phyloP scores from a whole-genome alignment of 1,139 yeast species.

The Scheffersomyces illinoinensis region DNA sequence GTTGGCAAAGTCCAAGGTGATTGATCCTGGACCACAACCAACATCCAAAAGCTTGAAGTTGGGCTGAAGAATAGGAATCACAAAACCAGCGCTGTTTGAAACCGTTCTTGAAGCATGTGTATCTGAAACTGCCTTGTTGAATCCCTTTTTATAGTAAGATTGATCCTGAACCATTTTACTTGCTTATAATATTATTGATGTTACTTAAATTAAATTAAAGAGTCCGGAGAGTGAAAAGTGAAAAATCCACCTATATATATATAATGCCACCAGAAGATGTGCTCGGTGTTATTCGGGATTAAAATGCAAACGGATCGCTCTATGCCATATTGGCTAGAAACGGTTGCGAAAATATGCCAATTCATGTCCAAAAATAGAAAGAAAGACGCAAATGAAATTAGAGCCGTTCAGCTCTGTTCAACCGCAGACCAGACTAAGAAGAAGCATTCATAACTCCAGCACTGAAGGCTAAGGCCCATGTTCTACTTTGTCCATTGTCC shows the following conservation, averaged over 20 bases:
- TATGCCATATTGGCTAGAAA: not conserved
- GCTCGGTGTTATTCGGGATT: not conserved
- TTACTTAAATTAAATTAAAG: not conserved
- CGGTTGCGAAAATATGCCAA: not conserved
- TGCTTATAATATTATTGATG: not conserved
- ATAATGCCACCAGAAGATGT: not conserved
- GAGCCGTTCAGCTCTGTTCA: not conserved
- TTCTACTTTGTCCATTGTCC: slow-evolving; percentile 86
- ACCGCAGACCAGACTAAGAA: not conserved
- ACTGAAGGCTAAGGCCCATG: slow-evolving; percentile 83
- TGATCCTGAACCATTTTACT: slow-evolving; percentile 12
- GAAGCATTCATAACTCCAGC: slow-evolving; percentile 17
- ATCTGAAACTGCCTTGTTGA: slow-evolving; percentile 19
- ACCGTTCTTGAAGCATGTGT: slow-evolving; percentile 40
- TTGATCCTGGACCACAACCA: slow-evolving; percentile 47
- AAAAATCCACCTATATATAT: not conserved
- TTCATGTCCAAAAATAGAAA: not conserved
- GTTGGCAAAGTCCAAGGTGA: slow-evolving; percentile 35
- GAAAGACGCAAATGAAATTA: not conserved
- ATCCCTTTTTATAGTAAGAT: slow-evolving; percentile 26
- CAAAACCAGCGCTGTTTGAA: slow-evolving; percentile 27
- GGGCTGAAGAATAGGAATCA: slow-evolving; percentile 28
- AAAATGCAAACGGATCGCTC: not conserved
- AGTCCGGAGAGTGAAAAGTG: not conserved
- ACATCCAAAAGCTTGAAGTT: slow-evolving; percentile 34